Percentiles rank a stretch among this genome's conserved stretches.
These are phyloP conservation scores for Exophiala sp. DNA, from an alignment of 2,329 filamentous ascomycete genomes.

Conservation along the genomic window DNA sequence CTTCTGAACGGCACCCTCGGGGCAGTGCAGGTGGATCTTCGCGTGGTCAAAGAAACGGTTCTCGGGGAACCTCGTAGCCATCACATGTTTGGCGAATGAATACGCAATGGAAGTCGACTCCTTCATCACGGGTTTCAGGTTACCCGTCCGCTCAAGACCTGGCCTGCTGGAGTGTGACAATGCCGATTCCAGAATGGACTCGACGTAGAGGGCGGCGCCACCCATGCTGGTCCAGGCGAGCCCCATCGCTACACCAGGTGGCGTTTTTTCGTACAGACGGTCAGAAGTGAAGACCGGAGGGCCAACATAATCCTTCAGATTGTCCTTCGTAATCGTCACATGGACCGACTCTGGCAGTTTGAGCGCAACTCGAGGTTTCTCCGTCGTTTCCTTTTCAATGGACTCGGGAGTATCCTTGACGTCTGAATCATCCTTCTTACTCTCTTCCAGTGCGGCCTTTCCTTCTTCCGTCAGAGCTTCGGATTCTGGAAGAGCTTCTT, in stretches of 20 bases:
- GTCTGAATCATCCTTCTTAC: slow-evolving; percentile 58
- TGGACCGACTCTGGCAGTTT: slow-evolving; percentile 82
- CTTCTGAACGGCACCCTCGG: slow-evolving; percentile 92
- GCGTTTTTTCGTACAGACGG: slow-evolving; percentile 86
- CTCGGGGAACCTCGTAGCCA: slow-evolving; percentile 76
- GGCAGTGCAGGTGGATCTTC: slow-evolving; percentile 90
- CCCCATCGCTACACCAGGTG: slow-evolving; percentile 93
- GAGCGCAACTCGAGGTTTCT: slow-evolving; percentile 66
- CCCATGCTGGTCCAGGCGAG: slow-evolving; percentile 97
- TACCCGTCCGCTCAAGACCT: slow-evolving; percentile 84
- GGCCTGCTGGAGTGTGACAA: slow-evolving; percentile 68
- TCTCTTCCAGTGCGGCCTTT: slow-evolving; percentile 67
- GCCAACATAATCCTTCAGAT: slow-evolving; percentile 93
- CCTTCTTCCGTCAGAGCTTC: slow-evolving; percentile 79
- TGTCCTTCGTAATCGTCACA: slow-evolving; percentile 78
- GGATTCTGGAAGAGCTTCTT: slow-evolving; percentile 72
- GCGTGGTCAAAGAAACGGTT: slow-evolving; percentile 97
- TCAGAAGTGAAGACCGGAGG: slow-evolving; percentile 94
- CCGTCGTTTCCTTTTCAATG: slow-evolving; percentile 55
- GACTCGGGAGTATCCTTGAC: slow-evolving; percentile 56
- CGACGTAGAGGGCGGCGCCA: slow-evolving; percentile 91
- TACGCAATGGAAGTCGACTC: slow-evolving; percentile 94
- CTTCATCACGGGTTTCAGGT: slow-evolving; percentile 95
- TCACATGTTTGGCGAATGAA: slow-evolving; percentile 84
- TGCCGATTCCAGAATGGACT: slow-evolving; percentile 85